Evolutionary conservation across 352 stramenopile genomes (phyloP).

Genomic region (Globisporangium cystogenes): DNA sequence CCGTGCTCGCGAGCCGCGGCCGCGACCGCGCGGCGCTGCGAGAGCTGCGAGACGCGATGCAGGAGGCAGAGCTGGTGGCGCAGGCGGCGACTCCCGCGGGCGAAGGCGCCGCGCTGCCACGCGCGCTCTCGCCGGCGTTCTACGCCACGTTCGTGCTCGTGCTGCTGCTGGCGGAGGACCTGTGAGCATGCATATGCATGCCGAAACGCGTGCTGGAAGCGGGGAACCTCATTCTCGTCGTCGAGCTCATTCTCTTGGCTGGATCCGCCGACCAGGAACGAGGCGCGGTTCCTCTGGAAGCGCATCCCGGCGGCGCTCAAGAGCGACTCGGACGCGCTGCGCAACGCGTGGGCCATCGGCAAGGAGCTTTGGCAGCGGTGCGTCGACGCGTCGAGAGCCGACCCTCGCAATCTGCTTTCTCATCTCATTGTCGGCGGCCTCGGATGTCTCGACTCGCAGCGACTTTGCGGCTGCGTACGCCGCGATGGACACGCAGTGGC

Average conservation of each 20-base stretch:
- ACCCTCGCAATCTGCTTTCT: no score
- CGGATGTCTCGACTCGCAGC: constrained; percentile 16
- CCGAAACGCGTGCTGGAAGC: not conserved
- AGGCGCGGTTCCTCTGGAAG: constrained; percentile 75
- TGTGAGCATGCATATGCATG: constrained; percentile 24
- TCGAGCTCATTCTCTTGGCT: not conserved
- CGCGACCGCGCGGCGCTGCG: constrained; percentile 23
- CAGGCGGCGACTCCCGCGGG: constrained; percentile 18
- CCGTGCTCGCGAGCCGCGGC: constrained; percentile 16
- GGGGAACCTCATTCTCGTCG: not conserved
- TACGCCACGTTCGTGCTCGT: constrained; percentile 55
- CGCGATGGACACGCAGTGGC: constrained; percentile 55
- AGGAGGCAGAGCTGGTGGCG: constrained; percentile 56
- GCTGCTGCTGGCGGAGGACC: constrained; percentile 39
- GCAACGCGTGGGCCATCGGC: constrained; percentile 53
- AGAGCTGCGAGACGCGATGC: constrained; percentile 29
- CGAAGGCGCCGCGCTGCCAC: constrained; percentile 4
- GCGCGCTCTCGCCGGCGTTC: constrained; percentile 39
- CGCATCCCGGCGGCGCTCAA: constrained; percentile 43
- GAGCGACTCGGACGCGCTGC: constrained; percentile 29
- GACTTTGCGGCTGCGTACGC: constrained; percentile 41
- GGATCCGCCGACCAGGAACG: constrained; percentile 27
- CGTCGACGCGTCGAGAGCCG: not conserved
- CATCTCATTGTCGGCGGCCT: no score
- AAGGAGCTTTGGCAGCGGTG: constrained; percentile 64